Base-by-base conservation (phyloP, 2,329 filamentous ascomycete genomes). In the Scleromitrula shiraiana region DNA sequence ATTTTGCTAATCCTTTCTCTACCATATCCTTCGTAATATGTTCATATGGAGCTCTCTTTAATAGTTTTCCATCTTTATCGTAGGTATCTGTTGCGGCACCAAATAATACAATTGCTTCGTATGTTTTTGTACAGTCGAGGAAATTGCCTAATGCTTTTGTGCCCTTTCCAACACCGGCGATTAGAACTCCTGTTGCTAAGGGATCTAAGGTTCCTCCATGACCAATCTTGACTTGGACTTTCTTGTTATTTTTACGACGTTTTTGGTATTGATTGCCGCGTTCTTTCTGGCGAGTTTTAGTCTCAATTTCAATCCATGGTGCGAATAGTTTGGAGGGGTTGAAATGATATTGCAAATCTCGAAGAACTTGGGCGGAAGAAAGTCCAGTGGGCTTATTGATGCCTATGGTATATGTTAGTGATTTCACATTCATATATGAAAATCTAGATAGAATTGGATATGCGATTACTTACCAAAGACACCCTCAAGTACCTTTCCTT, bases 121-220 rank as follows among this genome's bases (percentile, higher is more conserved):
- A 98, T 0, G 81, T 85, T 71, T 98, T 98, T 40, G 85, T 94
- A 71, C 93, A 96, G 46, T 79, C 75, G 37, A 97, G 74, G 65
- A 96, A 97, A 29, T 80, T 72, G 33, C 78, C 72, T 1, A 98
- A 76, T 12, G 77, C 71, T 67, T 97, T 98, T 47, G 93, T 98
- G 32, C 88, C 93, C 50, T 77, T 81, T 29, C 91, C 93, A 44
- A 96, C 75, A 48, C 91, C 93, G 6, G 93, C 74, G 54, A 97
- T 89, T 41, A 98, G 76, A 20, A 98, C 87, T 38, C 93, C 93
- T 1, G 90, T 95, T 7, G 93, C 93, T 60, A 96, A 76, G 22
- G 93, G 93, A 63, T 98, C 93, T 15, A 98, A 77, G 2, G 93
- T 98, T 36, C 93, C 93, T 52, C 93, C 93, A 69, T 98, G 93